phyloP scores from a whole-genome alignment of 1,284 basidiomycete species.

The Austroboletus rostrupii region DNA sequence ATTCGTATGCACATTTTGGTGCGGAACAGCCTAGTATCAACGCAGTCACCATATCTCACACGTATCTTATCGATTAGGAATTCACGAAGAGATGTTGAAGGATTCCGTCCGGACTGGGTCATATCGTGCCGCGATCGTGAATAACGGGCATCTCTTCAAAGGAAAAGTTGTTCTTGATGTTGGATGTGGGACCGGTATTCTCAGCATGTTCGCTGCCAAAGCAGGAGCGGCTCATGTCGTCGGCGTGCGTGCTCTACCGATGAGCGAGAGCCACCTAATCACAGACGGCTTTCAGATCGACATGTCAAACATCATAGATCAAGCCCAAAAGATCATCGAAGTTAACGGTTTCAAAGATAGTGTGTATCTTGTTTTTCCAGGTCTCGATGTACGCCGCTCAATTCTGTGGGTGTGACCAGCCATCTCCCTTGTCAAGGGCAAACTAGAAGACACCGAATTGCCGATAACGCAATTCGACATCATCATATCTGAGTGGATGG shows the following conservation, averaged over 20 bases:
- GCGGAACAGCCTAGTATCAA: constrained; percentile 25
- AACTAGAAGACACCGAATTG: constrained; percentile 88
- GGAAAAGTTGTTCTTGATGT: constrained; percentile 97
- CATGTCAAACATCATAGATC: constrained; percentile 99
- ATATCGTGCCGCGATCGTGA: constrained; percentile 92
- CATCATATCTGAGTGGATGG: constrained; percentile 99
- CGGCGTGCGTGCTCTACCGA: constrained; percentile 54
- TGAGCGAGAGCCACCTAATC: constrained; percentile 7
- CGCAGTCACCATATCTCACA: constrained; percentile 6
- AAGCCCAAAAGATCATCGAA: constrained; percentile 95
- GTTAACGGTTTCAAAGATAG: constrained; percentile 95
- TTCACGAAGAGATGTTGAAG: constrained; percentile 99
- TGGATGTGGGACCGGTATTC: constrained; percentile 97
- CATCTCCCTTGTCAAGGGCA: constrained; percentile 96
- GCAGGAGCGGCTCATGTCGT: constrained; percentile 96
- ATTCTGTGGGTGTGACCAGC: constrained; percentile 41
- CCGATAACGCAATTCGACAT: constrained; percentile 93
- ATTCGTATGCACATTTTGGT: constrained; percentile 96
- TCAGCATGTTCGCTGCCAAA: constrained; percentile 99
- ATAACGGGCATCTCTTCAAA: constrained; percentile 95
- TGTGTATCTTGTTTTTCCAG: constrained; percentile 41
- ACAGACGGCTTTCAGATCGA: constrained; percentile 66
- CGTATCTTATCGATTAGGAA: constrained; percentile 49
- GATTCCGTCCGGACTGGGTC: constrained; percentile 93
- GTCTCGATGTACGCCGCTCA: constrained; percentile 1